Base-by-base conservation (phyloP, 208 protist genomes). In the Naegleria gruberi region DNA sequence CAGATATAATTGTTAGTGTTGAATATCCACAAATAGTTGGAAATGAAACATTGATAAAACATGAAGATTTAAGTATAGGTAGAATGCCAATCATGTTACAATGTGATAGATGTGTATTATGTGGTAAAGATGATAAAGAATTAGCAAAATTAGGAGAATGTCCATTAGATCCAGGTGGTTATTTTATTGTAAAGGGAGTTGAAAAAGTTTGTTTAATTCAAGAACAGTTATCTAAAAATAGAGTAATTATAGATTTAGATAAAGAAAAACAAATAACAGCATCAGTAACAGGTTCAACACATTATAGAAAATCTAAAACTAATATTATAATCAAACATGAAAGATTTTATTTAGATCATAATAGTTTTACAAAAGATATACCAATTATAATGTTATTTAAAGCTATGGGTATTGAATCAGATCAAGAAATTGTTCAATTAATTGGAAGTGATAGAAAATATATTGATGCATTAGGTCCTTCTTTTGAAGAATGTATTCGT, bases 31-130 rank as follows among this genome's bases (percentile, higher is more conserved):
- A 51, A 90, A 96, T 91, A 23, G 88, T 94, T 55, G 95, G 93
- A 6, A 94, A 93, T 47, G n/a, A 91, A 82, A 57, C 82, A 51
- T 87, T 92, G 4, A 41, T 96, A 81, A 95, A 94, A 37, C 85
- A 90, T 0, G 92, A 94, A n/a, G 92, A 94, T 1, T 89, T 99
- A 34, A 93, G 93, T 51, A 99, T 99, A 92, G 98, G 99, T 0
- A 95, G 96, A 40, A 98, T 99, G 90, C 99, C 99, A 0, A 99
- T 99, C 40, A 99, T 99, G 99, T 95, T 99, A 19, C 95, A 98
- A 44, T 99, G 96, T 47, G 95, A 93, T n/a, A 95, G 97, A 65
- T 99, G 99, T 93, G 96, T 99, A 42, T 92, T 99, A 0, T 93
- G 93, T 77, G 93, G 94, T 4, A 97, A 98, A 92, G 95, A 91